Conservation (phyloP, 768 basidiomycete species). For the Macrocybe gigantea region DNA sequence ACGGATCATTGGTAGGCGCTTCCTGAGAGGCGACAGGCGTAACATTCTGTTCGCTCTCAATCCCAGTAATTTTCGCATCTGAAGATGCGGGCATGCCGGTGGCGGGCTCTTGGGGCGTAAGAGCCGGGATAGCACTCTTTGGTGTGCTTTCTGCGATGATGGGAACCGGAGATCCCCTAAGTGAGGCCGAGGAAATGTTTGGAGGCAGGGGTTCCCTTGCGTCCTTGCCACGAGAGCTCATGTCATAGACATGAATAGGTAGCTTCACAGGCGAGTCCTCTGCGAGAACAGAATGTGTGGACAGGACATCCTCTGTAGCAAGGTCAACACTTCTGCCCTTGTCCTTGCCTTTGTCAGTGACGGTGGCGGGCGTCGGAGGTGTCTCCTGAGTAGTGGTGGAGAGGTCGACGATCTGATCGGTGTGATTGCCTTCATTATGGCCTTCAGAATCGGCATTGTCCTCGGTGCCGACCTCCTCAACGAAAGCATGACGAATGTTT, state of each 20-base stretch:
- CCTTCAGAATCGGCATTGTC: slow-evolving; percentile 20
- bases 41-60: slow-evolving; percentile 21
- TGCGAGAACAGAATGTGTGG: slow-evolving; percentile 33
- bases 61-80: neutral
- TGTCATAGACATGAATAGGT: slow-evolving; percentile 55
- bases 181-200: slow-evolving; percentile 3
- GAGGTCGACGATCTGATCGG: slow-evolving; percentile 21
- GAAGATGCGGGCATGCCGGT: neutral
- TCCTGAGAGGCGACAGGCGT: slow-evolving; percentile 48
- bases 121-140: slow-evolving; percentile 15
- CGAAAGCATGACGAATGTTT: slow-evolving; percentile 55
- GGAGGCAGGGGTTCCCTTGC: slow-evolving; percentile 3
- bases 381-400: slow-evolving; percentile 23
- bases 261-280: slow-evolving; percentile 47
- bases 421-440: slow-evolving; percentile 16
- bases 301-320: slow-evolving; percentile 18
- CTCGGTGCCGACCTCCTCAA: slow-evolving; percentile 46
- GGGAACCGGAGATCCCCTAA: neutral
- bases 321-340: slow-evolving; percentile 26
- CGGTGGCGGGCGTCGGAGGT: slow-evolving; percentile 9
- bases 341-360: slow-evolving; percentile 45
- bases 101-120: slow-evolving; percentile 6
- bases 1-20: slow-evolving; percentile 14
- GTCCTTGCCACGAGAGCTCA: slow-evolving; percentile 13
- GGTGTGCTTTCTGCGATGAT: slow-evolving; percentile 32